A percentile compares a stretch with the other conserved stretches of the same genome.
phyloP scores from a whole-genome alignment of 1,139 yeast species.

The Yamadazyma siamensis region DNA sequence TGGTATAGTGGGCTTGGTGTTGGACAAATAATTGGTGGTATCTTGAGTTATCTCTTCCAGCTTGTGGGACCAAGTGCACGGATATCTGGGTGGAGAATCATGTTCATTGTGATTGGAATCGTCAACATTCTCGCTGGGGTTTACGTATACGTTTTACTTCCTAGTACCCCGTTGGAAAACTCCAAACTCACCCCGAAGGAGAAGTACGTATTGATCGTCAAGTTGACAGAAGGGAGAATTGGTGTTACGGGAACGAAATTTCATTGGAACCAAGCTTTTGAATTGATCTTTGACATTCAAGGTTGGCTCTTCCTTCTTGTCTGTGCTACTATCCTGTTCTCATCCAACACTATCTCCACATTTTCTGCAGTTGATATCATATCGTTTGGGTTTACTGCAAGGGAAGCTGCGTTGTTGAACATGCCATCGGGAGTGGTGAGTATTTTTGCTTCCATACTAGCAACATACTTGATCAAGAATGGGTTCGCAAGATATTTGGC shows the following conservation, averaged over 20 bases:
- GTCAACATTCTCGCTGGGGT: constrained; percentile 30
- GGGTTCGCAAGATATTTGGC: constrained; percentile 17
- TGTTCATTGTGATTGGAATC: constrained; percentile 34
- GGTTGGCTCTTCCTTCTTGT: constrained; percentile 41
- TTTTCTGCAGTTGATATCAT: constrained; percentile 40
- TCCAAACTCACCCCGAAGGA: constrained; percentile 34
- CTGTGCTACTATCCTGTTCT: constrained; percentile 22
- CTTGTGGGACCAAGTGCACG: constrained; percentile 23
- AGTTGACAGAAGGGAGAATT: constrained; percentile 18
- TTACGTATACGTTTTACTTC: constrained; percentile 24
- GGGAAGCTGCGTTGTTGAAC: constrained; percentile 12
- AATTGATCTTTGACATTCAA: constrained; percentile 43
- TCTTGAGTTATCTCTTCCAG: constrained; percentile 38
- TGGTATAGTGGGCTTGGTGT: constrained; percentile 41
- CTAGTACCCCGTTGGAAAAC: constrained; percentile 21
- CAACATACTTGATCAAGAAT: constrained; percentile 14
- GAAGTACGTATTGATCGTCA: constrained; percentile 25
- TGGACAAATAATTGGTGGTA: constrained; percentile 38
- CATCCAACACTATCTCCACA: constrained; percentile 43
- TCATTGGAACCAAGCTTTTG: constrained; percentile 41
- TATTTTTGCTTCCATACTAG: constrained; percentile 9
- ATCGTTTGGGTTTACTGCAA: constrained; percentile 24
- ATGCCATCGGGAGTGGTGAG: constrained; percentile 16
- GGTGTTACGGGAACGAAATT: constrained; percentile 44
- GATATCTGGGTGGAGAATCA: constrained; percentile 32